Percentiles rank a stretch among this genome's conserved stretches.
phyloP scores from a whole-genome alignment of 805 yeast genomes.

The Candida ficus region DNA sequence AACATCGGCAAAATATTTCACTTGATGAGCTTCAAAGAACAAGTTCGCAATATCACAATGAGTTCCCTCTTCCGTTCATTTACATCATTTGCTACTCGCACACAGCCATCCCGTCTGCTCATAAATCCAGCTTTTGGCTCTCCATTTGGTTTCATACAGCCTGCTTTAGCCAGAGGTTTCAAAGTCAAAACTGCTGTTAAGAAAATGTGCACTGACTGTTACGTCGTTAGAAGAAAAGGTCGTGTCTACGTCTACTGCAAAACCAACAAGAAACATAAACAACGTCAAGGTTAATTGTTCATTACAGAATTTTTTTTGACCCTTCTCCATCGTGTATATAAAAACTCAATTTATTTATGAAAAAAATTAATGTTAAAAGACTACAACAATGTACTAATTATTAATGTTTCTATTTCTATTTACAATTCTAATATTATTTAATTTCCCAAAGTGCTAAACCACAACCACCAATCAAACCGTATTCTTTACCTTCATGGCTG shows the following conservation, averaged over 20 bases:
- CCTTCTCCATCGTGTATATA: background rate
- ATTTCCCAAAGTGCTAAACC: conserved; percentile 59
- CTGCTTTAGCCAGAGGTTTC: conserved; percentile 56
- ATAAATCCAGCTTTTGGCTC: conserved; percentile 11
- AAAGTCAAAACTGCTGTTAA: conserved; percentile 91
- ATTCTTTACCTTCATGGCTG: conserved; percentile 20
- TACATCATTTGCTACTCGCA: conserved; percentile 12
- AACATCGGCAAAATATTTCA: background rate
- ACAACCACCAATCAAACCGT: conserved; percentile 69
- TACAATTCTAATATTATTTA: conserved; percentile 5
- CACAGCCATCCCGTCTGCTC: conserved; percentile 18
- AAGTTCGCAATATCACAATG: conserved; percentile 1
- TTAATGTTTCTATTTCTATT: background rate
- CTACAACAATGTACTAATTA: too few species aligned
- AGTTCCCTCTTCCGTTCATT: conserved; percentile 16
- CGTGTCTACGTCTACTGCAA: conserved; percentile 91
- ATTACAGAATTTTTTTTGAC: background rate
- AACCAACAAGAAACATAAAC: conserved; percentile 89
- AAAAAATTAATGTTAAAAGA: background rate
- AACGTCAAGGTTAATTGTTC: conserved; percentile 68
- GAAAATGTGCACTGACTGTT: conserved; percentile 89
- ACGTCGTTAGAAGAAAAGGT: conserved; percentile 89
- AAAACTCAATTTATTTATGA: background rate
- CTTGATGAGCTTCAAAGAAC: background rate
- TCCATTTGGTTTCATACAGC: conserved; percentile 22